Conservation (phyloP, 1,139 yeast species). For the Lodderomyces jiufengensis region DNA sequence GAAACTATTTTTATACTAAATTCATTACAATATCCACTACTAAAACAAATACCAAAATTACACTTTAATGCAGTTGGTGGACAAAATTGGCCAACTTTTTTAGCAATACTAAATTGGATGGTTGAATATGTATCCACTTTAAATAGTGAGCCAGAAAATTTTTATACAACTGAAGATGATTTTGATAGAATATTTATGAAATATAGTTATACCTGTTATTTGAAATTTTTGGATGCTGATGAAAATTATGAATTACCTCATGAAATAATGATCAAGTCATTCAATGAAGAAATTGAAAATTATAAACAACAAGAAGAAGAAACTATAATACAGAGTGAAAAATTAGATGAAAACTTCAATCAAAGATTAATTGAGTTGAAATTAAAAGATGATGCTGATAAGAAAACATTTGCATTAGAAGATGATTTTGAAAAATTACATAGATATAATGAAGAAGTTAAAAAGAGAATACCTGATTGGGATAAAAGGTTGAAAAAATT, state of each 20-base stretch:
- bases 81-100: conserved; percentile 78
- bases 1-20: conserved; percentile 71
- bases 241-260: conserved; percentile 55
- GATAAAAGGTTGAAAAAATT: conserved; percentile 17
- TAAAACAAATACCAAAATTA: conserved; percentile 75
- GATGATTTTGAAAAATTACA: conserved; percentile 69
- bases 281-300: conserved; percentile 39
- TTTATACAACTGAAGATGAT: conserved; percentile 33
- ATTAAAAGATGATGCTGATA: conserved; percentile 36
- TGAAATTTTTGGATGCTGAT: conserved; percentile 59
- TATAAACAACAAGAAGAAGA: conserved; percentile 42
- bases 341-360: conserved; percentile 23
- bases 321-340: conserved; percentile 28
- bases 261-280: conserved; percentile 55
- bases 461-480: conserved; percentile 65
- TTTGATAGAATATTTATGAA: conserved; percentile 61
- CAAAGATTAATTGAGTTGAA: conserved; percentile 15
- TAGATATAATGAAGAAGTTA: conserved; percentile 67
- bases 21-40: conserved; percentile 70
- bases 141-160: conserved; percentile 30
- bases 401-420: conserved; percentile 62
- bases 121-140: conserved; percentile 53
- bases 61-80: conserved; percentile 93
- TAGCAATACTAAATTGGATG: conserved; percentile 82
- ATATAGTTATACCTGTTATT: conserved; percentile 66